Conservation (phyloP, 345 rosid species). For the Alliaria petiolata region DNA sequence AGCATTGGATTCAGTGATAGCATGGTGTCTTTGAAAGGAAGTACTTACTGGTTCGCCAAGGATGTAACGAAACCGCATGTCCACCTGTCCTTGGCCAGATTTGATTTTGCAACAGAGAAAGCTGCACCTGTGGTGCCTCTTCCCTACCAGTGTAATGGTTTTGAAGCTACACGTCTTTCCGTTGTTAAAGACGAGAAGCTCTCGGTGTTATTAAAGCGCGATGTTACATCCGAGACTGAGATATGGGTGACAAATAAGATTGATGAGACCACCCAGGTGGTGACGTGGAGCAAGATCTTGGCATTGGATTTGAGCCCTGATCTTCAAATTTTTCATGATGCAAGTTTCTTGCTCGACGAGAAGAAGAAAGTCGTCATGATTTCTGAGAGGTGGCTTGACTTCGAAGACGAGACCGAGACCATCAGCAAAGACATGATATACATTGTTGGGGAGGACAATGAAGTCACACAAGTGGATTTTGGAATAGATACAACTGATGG, state of each 20-base stretch:
- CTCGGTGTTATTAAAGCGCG: not conserved
- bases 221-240: not conserved
- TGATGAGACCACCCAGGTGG: not conserved
- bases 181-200: not conserved
- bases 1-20: fast-evolving
- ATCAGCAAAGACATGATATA: not conserved
- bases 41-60: not conserved
- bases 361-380: not conserved
- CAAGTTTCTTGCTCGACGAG: not conserved
- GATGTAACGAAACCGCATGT: not conserved
- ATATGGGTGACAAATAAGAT: not conserved
- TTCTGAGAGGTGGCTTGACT: not conserved
- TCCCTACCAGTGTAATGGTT: not conserved
- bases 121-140: not conserved
- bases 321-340: not conserved
- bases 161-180: not conserved
- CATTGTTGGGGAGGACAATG: not conserved
- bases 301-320: not conserved
- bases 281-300: not conserved
- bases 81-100: not conserved
- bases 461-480: not conserved
- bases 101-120: not conserved
- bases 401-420: not conserved
- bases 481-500: not conserved
- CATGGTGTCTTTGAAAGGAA: not conserved